Evolutionary conservation across 495 filamentous ascomycete species (phyloP).

Genomic region (Xylaria curta): DNA sequence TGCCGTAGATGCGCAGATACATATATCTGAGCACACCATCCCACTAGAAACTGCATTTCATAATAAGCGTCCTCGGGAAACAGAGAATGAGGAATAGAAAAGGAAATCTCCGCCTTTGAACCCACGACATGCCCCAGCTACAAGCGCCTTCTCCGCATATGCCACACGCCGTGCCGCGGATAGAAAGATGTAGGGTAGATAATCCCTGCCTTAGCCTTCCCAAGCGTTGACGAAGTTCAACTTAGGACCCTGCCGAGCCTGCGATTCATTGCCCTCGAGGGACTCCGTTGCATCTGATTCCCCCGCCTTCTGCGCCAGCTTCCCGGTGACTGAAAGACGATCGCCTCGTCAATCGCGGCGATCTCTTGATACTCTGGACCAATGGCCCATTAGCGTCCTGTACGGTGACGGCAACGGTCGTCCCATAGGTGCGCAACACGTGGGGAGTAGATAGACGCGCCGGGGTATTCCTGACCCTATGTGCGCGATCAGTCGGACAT

Average conservation of each 20-base stretch:
- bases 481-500: neutral
- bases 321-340: constrained; percentile 2
- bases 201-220: neutral
- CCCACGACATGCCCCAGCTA: neutral
- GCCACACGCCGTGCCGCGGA: neutral
- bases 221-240: neutral
- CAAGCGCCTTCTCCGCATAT: constrained; percentile 9
- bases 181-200: neutral
- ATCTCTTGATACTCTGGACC: neutral
- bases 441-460: constrained; percentile 11
- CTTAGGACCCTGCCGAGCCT: neutral
- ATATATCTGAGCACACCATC: constrained; percentile 1
- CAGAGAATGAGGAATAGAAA: neutral
- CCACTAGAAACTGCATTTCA: neutral
- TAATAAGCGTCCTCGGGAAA: constrained; percentile 1
- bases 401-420: neutral
- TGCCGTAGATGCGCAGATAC: neutral
- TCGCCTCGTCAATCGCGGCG: constrained; percentile 8
- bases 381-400: neutral
- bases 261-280: neutral
- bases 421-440: constrained; percentile 18
- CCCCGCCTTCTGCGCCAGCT: neutral
- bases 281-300: neutral
- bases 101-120: neutral
- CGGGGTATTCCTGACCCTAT: neutral